Conservation (phyloP, 768 basidiomycete species). For the Phlegmacium glaucopus region DNA sequence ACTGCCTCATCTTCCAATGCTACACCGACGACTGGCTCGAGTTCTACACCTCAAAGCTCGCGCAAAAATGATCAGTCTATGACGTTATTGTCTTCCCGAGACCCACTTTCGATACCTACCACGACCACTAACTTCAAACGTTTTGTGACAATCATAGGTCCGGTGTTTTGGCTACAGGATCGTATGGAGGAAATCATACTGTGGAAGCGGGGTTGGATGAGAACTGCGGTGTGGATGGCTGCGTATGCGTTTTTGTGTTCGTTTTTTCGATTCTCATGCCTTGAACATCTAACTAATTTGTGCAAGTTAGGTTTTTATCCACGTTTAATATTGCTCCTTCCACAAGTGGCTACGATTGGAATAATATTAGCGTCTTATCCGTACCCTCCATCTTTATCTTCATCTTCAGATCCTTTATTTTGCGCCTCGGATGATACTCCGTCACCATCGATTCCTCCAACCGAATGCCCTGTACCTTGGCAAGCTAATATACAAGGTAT, state of each 20-base stretch:
- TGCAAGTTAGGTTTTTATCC: conserved; percentile 67
- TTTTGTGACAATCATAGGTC: conserved; percentile 73
- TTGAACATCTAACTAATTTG: not conserved
- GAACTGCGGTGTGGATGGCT: conserved; percentile 73
- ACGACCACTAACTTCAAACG: conserved; percentile 79
- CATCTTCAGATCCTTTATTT: conserved; percentile 47
- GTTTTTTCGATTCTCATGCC: conserved; percentile 22
- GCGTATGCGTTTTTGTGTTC: conserved; percentile 77
- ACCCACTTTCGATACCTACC: conserved; percentile 73
- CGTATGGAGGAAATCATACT: conserved; percentile 79
- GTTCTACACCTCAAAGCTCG: conserved; percentile 17
- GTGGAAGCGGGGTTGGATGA: conserved; percentile 76
- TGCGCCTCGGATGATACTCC: conserved; percentile 16
- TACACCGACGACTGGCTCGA: conserved; percentile 19
- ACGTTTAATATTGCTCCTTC: conserved; percentile 64
- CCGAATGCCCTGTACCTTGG: conserved; percentile 76
- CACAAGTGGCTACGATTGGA: conserved; percentile 57
- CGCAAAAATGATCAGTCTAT: not conserved
- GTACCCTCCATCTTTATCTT: conserved; percentile 31
- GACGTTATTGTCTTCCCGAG: conserved; percentile 53
- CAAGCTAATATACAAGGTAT: conserved; percentile 86
- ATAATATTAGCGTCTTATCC: conserved; percentile 70
- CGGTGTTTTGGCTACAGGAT: conserved; percentile 89
- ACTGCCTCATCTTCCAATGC: conserved; percentile 11
- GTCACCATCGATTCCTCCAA: conserved; percentile 31